These are phyloP conservation scores for Pleurotus tuoliensis DNA, from an alignment of 768 basidiomycete species.

Conservation along the genomic window DNA sequence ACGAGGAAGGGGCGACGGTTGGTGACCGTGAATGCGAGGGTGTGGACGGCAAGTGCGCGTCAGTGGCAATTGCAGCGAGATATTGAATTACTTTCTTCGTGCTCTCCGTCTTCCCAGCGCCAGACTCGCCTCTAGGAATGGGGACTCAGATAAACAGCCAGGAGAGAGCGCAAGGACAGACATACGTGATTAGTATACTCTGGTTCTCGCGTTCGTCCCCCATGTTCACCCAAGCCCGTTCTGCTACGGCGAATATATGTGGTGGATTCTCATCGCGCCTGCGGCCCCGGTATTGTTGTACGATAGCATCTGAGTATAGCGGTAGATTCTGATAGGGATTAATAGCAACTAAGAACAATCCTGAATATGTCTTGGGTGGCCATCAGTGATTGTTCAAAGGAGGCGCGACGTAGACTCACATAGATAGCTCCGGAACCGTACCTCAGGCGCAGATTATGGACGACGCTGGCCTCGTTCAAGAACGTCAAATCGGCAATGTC, in stretches of 20 bases:
- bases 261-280: conserved; percentile 91
- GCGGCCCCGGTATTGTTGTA: conserved; percentile 87
- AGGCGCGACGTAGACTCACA: conserved; percentile 43
- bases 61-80: conserved; percentile 93
- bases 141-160: conserved; percentile 10
- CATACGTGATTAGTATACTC: conserved; percentile 96
- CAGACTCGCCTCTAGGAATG: conserved; percentile 83
- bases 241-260: conserved; percentile 96
- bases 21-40: conserved; percentile 66
- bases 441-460: conserved; percentile 92
- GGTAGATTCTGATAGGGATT: conserved; percentile 95
- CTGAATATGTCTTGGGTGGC: conserved; percentile 76
- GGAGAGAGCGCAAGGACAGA: conserved; percentile 13
- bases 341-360: conserved; percentile 96
- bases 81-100: conserved; percentile 99
- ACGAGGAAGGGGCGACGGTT: conserved; percentile 47
- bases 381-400: conserved; percentile 6
- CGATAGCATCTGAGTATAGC: conserved; percentile 83
- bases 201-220: conserved; percentile 96
- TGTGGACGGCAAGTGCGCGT: conserved; percentile 53
- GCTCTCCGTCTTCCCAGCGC: conserved; percentile 98
- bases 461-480: conserved; percentile 96
- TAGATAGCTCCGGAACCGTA: conserved; percentile 92
- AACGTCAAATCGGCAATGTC: conserved; percentile 98
- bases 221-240: conserved; percentile 98